These are phyloP conservation scores for Leptographium radiaticola DNA, from an alignment of 2,329 filamentous ascomycete genomes.

Conservation along the genomic window DNA sequence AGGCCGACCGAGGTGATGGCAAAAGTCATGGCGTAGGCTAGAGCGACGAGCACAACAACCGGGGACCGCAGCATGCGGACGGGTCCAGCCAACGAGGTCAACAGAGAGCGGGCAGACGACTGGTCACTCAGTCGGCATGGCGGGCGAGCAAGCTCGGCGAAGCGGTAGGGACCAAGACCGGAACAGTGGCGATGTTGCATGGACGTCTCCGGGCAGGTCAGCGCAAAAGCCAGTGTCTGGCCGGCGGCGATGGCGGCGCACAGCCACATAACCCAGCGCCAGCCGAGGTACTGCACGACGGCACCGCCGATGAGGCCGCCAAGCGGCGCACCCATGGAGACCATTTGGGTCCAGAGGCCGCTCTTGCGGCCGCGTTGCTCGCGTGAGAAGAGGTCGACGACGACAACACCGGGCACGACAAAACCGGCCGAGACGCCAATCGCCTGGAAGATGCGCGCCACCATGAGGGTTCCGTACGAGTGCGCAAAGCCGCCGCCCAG, in stretches of 20 bases:
- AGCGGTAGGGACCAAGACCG: neutral
- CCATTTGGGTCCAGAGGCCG: constrained; percentile 10
- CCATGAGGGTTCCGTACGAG: constrained; percentile 15
- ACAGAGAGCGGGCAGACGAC: neutral
- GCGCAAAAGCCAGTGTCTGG: neutral
- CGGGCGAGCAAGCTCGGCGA: neutral
- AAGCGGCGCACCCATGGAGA: constrained; percentile 13
- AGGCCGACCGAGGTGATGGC: neutral
- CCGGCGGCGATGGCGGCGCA: neutral
- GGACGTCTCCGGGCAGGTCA: neutral
- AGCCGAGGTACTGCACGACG: constrained; percentile 12
- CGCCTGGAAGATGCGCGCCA: constrained; percentile 19
- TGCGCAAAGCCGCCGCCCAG: constrained; percentile 13
- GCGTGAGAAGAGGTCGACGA: constrained; percentile 19
- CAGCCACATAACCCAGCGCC: constrained; percentile 14
- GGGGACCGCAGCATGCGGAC: neutral
- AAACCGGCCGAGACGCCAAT: constrained; percentile 12
- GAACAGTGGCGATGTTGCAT: neutral
- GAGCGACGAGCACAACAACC: neutral
- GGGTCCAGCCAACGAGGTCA: neutral
- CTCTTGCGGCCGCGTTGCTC: constrained; percentile 14
- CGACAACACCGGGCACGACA: constrained; percentile 20
- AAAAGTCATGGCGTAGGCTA: neutral
- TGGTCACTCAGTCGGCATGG: neutral
- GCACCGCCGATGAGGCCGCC: constrained; percentile 12